Percentiles rank a stretch among this genome's conserved stretches.
Evolutionary conservation across 164 flowering plant species (phyloP).

Genomic region (Taxillus chinensis): DNA sequence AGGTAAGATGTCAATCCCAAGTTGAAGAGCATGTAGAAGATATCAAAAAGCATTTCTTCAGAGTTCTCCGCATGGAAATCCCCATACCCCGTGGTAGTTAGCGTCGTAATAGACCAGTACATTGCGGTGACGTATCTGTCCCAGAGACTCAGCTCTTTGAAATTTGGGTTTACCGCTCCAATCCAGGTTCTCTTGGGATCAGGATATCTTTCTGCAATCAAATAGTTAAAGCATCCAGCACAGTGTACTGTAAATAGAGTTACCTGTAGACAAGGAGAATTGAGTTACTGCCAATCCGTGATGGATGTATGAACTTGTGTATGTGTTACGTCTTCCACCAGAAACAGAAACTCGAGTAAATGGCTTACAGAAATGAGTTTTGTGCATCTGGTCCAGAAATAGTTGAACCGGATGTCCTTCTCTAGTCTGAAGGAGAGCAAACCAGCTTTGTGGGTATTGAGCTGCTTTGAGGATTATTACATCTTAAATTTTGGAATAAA

Average conservation of each 20-base stretch:
- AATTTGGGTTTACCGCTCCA: constrained; percentile 79
- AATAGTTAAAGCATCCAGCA: constrained; percentile 88
- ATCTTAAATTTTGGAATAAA: constrained; percentile 12
- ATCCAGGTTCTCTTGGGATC: constrained; percentile 88
- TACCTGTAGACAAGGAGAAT: constrained; percentile 40
- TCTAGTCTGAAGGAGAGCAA: constrained; percentile 63
- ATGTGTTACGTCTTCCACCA: background rate
- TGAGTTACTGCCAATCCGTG: background rate
- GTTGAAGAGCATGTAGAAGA: constrained; percentile 89
- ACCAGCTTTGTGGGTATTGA: constrained; percentile 13
- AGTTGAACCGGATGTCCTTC: constrained; percentile 92
- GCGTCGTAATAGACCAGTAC: constrained; percentile 94
- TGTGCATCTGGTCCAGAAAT: constrained; percentile 91
- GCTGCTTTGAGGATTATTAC: constrained; percentile 1
- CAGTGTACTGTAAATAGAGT: constrained; percentile 89
- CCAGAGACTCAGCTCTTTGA: constrained; percentile 70
- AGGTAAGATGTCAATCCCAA: constrained; percentile 86
- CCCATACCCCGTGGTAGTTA: constrained; percentile 93
- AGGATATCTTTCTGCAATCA: constrained; percentile 86
- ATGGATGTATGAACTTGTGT: background rate
- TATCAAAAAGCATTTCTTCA: constrained; percentile 84
- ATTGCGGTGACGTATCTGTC: constrained; percentile 72
- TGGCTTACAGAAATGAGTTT: constrained; percentile 76
- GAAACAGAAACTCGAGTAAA: background rate
- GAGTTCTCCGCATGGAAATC: constrained; percentile 91